Conservation (phyloP, 2,329 filamentous ascomycete species). For the Lasiodiplodia hormozganensis region DNA sequence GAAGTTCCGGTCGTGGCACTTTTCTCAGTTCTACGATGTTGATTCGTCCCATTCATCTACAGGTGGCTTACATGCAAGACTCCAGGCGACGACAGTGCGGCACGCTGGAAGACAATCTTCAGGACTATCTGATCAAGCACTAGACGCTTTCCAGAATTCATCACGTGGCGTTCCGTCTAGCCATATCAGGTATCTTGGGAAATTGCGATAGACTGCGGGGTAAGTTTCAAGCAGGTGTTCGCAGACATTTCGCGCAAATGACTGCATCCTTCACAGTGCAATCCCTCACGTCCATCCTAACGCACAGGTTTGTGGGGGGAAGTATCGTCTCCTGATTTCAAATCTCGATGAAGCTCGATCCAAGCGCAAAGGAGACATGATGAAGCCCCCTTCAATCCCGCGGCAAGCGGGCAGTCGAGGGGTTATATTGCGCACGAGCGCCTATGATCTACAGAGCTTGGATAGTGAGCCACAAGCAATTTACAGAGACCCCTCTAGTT, state of each 20-base stretch:
- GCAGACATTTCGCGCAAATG: not conserved
- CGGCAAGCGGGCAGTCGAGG: not conserved
- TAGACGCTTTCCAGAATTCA: not conserved
- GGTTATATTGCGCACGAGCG: conserved; percentile 4
- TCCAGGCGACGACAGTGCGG: not conserved
- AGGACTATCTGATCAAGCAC: not conserved
- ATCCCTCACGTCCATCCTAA: not conserved
- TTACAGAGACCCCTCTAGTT: not conserved
- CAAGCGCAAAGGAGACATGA: not conserved
- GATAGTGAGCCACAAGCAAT: conserved; percentile 1
- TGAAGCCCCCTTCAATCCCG: conserved; percentile 7
- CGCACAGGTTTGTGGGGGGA: not conserved
- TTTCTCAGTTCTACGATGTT: not conserved
- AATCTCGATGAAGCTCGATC: not conserved
- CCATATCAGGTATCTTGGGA: not conserved
- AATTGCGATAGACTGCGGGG: not conserved
- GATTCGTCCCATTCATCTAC: too few species aligned
- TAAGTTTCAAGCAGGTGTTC: not conserved
- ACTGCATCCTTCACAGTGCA: not conserved
- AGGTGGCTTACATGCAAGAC: not conserved
- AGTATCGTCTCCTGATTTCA: not conserved
- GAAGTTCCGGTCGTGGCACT: not conserved
- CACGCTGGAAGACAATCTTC: not conserved
- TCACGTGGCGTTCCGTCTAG: not conserved
- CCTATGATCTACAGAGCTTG: conserved; percentile 20